Evolutionary conservation across 441 rosid genomes (phyloP).

Genomic region (Erodium chrysanthum): DNA sequence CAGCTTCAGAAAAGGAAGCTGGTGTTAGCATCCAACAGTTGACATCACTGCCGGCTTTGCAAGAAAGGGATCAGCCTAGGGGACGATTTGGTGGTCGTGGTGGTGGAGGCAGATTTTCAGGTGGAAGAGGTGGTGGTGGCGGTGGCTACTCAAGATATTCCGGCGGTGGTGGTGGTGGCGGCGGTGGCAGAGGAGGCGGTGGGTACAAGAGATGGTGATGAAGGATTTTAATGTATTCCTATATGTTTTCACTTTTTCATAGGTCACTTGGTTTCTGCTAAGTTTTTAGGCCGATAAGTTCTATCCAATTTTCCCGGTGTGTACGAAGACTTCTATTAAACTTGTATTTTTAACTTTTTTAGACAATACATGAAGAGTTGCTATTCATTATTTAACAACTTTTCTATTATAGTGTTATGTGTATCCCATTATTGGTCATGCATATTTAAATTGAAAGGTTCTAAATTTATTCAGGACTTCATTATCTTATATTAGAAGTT

Average conservation of each 20-base stretch:
- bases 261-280: not conserved
- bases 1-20: constrained; percentile 60
- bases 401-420: no score
- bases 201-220: constrained; percentile 33
- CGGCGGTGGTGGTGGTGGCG: constrained; percentile 21
- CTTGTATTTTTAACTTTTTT: no score
- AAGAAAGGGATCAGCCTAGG: constrained; percentile 54
- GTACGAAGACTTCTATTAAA: not conserved
- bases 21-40: constrained; percentile 54
- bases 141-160: constrained; percentile 37
- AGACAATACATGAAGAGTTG: no score
- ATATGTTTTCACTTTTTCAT: not conserved
- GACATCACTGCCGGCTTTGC: constrained; percentile 58
- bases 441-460: no score
- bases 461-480: no score
- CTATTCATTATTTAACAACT: no score
- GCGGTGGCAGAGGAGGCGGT: constrained; percentile 23
- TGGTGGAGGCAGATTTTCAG: constrained; percentile 19
- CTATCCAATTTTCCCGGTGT: no score
- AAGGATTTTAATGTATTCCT: not conserved
- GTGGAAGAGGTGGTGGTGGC: constrained; percentile 33
- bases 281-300: not conserved
- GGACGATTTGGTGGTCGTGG: constrained; percentile 52
- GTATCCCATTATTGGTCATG: no score
- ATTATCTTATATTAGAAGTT: no score